Evolutionary conservation across 306 rosid genomes (phyloP).

Genomic region (Datisca glomerata): DNA sequence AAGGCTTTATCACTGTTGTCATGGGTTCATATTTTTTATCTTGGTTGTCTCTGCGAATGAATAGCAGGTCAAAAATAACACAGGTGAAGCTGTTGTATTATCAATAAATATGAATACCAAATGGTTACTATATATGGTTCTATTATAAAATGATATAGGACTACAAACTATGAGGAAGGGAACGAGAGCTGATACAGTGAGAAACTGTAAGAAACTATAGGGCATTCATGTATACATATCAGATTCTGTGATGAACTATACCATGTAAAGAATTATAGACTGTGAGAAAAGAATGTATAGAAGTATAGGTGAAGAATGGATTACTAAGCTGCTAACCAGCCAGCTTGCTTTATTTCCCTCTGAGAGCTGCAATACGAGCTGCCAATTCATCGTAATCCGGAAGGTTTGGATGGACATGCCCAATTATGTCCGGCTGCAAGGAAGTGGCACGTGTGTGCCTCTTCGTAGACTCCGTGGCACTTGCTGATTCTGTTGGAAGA

Average conservation of each 20-base stretch:
- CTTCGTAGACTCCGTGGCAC: constrained; percentile 7
- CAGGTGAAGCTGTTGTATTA: too few species aligned
- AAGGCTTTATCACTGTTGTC: too few species aligned
- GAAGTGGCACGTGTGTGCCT: constrained; percentile 19
- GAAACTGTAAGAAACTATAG: neutral
- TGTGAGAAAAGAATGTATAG: neutral
- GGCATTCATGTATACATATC: too few species aligned
- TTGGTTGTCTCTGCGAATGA: too few species aligned
- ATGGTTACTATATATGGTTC: too few species aligned
- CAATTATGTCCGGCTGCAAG: constrained; percentile 19
- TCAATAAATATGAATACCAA: too few species aligned
- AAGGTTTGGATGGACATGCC: constrained; percentile 47
- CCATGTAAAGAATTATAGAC: neutral
- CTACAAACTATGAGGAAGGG: too few species aligned
- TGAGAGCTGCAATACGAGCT: constrained; percentile 42
- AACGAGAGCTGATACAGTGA: neutral
- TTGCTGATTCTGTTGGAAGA: constrained; percentile 14
- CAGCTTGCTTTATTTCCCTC: constrained; percentile 19
- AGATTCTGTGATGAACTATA: constrained; percentile 1
- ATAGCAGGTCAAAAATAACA: too few species aligned
- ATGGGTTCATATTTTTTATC: too few species aligned
- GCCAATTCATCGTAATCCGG: constrained; percentile 69
- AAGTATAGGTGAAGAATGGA: too few species aligned
- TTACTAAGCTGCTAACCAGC: neutral
- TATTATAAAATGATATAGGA: too few species aligned